These are phyloP conservation scores for Lepraria neglecta DNA, from an alignment of 495 filamentous ascomycete species.

Conservation along the genomic window DNA sequence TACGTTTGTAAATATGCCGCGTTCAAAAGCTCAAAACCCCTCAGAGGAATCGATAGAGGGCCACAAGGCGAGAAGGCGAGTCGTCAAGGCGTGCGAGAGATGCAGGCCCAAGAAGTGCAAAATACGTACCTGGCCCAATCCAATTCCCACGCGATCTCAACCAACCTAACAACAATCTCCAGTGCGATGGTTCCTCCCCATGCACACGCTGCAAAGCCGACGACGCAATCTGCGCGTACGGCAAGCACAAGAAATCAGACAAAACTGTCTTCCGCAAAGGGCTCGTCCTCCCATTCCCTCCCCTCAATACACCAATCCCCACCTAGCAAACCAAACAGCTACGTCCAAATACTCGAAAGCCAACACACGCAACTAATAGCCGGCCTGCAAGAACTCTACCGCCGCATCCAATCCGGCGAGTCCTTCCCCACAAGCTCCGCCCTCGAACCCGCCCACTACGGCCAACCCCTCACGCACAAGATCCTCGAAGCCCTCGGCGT, in stretches of 20 bases:
- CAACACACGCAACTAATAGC: slow-evolving; percentile 57
- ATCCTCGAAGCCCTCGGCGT: slow-evolving; percentile 53
- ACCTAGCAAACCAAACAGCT: slow-evolving; percentile 35
- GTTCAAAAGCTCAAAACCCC: slow-evolving; percentile 5
- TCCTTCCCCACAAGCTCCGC: slow-evolving; percentile 46
- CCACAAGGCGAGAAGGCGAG: slow-evolving; percentile 46
- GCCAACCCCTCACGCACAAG: slow-evolving; percentile 59
- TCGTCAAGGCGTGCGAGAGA: slow-evolving; percentile 52
- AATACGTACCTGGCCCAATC: slow-evolving; percentile 36
- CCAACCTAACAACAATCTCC: slow-evolving; percentile 10
- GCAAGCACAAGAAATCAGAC: slow-evolving; percentile 52
- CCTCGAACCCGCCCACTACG: slow-evolving; percentile 44
- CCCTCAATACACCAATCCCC: background rate
- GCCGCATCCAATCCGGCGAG: slow-evolving; percentile 45
- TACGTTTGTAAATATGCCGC: background rate
- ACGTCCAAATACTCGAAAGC: slow-evolving; percentile 63
- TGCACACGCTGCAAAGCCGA: slow-evolving; percentile 53
- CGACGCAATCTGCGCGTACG: slow-evolving; percentile 55
- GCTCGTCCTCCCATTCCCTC: slow-evolving; percentile 33
- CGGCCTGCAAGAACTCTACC: slow-evolving; percentile 55
- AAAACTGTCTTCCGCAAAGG: slow-evolving; percentile 56
- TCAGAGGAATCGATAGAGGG: slow-evolving; percentile 23
- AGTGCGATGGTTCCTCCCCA: slow-evolving; percentile 55
- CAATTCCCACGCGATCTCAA: slow-evolving; percentile 18
- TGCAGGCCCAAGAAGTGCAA: slow-evolving; percentile 58